Conservation (phyloP, 2,329 filamentous ascomycete species). For the Ophiostoma ips region DNA sequence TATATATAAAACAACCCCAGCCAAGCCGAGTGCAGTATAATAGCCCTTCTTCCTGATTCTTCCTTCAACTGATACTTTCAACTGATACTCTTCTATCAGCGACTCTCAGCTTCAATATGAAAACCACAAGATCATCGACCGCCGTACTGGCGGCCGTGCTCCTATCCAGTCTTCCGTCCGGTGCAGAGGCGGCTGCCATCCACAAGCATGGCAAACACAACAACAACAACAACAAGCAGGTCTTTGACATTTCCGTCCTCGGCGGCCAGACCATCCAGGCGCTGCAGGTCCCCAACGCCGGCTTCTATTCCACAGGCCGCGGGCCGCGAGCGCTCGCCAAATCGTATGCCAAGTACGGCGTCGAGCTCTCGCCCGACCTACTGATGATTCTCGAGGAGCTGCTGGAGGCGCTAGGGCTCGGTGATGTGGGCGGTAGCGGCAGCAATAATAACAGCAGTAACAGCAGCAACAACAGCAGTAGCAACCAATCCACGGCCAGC, state of each 20-base stretch:
- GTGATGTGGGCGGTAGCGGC: background rate
- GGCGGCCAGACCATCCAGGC: constrained; percentile 28
- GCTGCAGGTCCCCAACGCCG: constrained; percentile 24
- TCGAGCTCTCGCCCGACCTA: constrained; percentile 7
- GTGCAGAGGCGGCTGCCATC: background rate
- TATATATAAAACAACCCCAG: too few relatives aligned
- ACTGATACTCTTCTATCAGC: too few relatives aligned
- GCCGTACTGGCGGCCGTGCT: background rate
- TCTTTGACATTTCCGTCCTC: constrained; percentile 22
- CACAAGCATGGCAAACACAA: background rate
- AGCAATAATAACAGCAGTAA: background rate
- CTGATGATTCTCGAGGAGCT: constrained; percentile 17
- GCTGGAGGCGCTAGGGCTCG: background rate
- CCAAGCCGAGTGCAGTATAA: too few relatives aligned
- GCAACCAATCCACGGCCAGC: constrained; percentile 1
- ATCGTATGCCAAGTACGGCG: constrained; percentile 21
- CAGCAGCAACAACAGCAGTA: background rate
- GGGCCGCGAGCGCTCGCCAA: constrained; percentile 20
- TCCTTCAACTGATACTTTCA: too few relatives aligned
- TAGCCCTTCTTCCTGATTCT: too few relatives aligned
- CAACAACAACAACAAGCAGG: constrained; percentile 11
- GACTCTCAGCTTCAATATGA: background rate
- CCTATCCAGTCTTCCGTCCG: background rate
- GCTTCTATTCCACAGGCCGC: constrained; percentile 18
- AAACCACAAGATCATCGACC: background rate